These are phyloP conservation scores for Echinochloa phyllopogon DNA, from an alignment of 176 grass and related monocot genomes.

Conservation along the genomic window DNA sequence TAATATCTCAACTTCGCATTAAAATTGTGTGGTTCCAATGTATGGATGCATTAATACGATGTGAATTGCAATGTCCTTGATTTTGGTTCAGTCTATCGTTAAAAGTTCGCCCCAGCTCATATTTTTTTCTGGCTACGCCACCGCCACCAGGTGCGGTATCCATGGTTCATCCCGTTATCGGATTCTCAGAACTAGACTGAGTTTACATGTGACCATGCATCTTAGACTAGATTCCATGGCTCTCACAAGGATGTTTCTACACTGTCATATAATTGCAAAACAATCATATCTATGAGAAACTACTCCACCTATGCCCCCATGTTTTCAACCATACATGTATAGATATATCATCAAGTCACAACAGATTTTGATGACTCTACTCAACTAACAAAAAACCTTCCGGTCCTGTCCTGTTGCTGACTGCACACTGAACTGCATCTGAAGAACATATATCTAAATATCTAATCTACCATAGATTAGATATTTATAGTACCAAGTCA, in stretches of 20 bases:
- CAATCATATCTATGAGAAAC: not conserved
- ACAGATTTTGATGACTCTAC: not conserved
- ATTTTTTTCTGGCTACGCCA: no score
- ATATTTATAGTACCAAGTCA: not conserved
- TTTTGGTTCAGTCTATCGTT: no score
- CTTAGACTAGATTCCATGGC: not conserved
- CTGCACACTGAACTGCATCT: not conserved
- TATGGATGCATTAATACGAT: no score
- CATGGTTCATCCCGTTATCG: not conserved
- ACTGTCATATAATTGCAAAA: conserved; percentile 5
- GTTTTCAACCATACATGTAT: not conserved
- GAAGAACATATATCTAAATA: not conserved
- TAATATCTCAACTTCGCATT: no score
- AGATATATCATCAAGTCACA: not conserved
- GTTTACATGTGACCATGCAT: not conserved
- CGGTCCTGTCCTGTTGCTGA: not conserved
- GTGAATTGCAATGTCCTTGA: no score
- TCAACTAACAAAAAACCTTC: not conserved
- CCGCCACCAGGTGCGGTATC: not conserved
- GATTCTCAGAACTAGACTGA: not conserved
- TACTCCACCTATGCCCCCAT: not conserved
- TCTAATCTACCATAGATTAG: not conserved
- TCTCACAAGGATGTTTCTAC: not conserved
- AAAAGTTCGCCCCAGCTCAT: no score
- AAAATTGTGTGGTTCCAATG: no score